phyloP scores from a whole-genome alignment of 2,329 filamentous ascomycete species.

The Nothomitra cinnamomea region DNA sequence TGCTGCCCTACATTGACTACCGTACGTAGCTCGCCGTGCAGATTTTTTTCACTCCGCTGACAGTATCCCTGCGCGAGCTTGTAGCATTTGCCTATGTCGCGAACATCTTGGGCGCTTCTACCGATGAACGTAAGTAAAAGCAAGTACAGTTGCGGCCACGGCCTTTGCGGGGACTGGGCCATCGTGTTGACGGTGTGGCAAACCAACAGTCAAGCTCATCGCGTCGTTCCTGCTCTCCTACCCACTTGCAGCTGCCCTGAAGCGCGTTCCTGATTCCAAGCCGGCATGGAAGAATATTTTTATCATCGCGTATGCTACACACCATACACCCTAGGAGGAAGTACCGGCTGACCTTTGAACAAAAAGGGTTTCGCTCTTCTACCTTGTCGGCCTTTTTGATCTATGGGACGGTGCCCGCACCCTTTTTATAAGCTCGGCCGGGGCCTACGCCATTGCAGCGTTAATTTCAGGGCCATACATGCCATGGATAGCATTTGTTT shows the following conservation, averaged over 20 bases:
- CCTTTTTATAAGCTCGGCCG: slow-evolving; percentile 60
- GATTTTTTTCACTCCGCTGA: not conserved
- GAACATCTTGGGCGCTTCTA: slow-evolving; percentile 39
- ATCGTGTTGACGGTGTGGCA: slow-evolving; percentile 8
- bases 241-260: slow-evolving; percentile 73
- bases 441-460: slow-evolving; percentile 67
- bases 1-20: slow-evolving; percentile 47
- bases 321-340: not conserved
- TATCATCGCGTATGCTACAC: slow-evolving; percentile 46
- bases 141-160: not conserved
- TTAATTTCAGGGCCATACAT: slow-evolving; percentile 79
- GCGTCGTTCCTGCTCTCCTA: slow-evolving; percentile 83
- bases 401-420: slow-evolving; percentile 75
- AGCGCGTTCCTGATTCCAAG: slow-evolving; percentile 71
- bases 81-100: slow-evolving; percentile 45
- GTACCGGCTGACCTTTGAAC: slow-evolving; percentile 2
- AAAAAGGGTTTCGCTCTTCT: slow-evolving; percentile 62
- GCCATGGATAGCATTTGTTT: slow-evolving; percentile 93
- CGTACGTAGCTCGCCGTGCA: slow-evolving; percentile 25
- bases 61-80: not conserved
- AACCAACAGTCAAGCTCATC: slow-evolving; percentile 73
- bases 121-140: slow-evolving; percentile 40
- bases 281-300: slow-evolving; percentile 81
- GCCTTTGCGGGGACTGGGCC: not conserved
- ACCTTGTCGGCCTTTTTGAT: slow-evolving; percentile 82